Conservation (phyloP, 805 yeast species). For the Blastobotrys chiropterorum region DNA sequence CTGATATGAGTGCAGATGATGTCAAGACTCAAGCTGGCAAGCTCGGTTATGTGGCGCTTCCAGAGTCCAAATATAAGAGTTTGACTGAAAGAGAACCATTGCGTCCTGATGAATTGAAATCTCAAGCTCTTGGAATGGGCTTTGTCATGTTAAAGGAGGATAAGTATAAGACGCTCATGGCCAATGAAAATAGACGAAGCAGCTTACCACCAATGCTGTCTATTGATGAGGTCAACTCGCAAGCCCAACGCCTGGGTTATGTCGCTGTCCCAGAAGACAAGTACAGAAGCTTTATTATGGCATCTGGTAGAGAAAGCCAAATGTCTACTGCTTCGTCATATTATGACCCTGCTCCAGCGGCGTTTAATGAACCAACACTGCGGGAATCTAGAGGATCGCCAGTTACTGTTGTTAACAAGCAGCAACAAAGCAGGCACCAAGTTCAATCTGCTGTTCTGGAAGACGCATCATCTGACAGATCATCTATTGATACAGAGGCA, state of each 20-base stretch:
- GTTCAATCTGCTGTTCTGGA: conserved; percentile 17
- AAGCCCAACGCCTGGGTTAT: conserved; percentile 18
- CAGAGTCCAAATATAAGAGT: conserved; percentile 13
- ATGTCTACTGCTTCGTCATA: not conserved
- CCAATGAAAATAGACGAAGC: not conserved
- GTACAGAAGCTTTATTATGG: not conserved
- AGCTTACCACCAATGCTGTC: not conserved
- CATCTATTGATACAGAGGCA: not conserved
- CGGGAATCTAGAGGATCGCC: conserved; percentile 15
- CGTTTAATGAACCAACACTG: conserved; percentile 6
- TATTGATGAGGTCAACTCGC: not conserved
- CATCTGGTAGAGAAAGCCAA: not conserved
- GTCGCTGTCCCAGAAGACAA: conserved; percentile 17
- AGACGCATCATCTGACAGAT: conserved; percentile 6
- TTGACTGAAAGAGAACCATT: conserved; percentile 3
- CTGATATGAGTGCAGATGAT: not conserved
- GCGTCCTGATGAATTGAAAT: conserved; percentile 7
- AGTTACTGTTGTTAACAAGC: conserved; percentile 6
- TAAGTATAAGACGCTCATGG: conserved; percentile 4
- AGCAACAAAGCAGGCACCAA: conserved; percentile 3
- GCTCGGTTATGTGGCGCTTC: conserved; percentile 20
- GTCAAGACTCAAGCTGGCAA: conserved; percentile 8
- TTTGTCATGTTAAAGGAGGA: conserved; percentile 4
- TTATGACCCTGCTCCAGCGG: not conserved
- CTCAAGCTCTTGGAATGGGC: conserved; percentile 8